phyloP scores from a whole-genome alignment of 228 moss, liverwort and hornwort species.

The Sphagnum fallax region DNA sequence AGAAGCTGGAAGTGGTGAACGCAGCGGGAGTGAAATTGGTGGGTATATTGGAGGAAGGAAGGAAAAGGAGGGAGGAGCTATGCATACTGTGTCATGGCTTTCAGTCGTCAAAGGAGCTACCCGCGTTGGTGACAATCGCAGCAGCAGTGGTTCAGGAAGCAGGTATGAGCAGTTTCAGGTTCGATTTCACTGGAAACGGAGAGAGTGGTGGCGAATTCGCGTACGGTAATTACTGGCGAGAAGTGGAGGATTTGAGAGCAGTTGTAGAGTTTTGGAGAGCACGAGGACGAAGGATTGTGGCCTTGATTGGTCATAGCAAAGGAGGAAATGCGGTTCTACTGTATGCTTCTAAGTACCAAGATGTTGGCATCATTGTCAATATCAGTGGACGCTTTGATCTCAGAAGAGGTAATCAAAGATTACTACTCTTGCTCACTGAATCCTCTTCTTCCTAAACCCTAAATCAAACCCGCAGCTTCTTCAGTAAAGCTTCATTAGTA shows the following conservation, averaged over 20 bases:
- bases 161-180: constrained; percentile 69
- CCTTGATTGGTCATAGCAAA: constrained; percentile 85
- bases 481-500: constrained; percentile 10
- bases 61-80: constrained; percentile 49
- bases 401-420: constrained; percentile 23
- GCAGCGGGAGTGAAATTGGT: constrained; percentile 36
- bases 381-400: constrained; percentile 72
- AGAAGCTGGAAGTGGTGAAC: constrained; percentile 46
- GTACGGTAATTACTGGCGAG: constrained; percentile 81
- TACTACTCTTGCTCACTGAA: too few species aligned
- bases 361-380: constrained; percentile 53
- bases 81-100: constrained; percentile 83
- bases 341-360: constrained; percentile 75
- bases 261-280: constrained; percentile 66
- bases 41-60: constrained; percentile 48
- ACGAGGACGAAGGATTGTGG: constrained; percentile 45
- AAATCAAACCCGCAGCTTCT: too few species aligned
- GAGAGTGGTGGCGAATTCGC: constrained; percentile 85
- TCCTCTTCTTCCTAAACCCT: too few species aligned
- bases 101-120: constrained; percentile 54
- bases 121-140: constrained; percentile 37
- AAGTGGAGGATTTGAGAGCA: constrained; percentile 72
- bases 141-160: constrained; percentile 23
- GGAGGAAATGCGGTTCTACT: constrained; percentile 84
- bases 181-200: constrained; percentile 91